Base-by-base conservation (phyloP, 768 basidiomycete genomes). In the Mycena galericulata region DNA sequence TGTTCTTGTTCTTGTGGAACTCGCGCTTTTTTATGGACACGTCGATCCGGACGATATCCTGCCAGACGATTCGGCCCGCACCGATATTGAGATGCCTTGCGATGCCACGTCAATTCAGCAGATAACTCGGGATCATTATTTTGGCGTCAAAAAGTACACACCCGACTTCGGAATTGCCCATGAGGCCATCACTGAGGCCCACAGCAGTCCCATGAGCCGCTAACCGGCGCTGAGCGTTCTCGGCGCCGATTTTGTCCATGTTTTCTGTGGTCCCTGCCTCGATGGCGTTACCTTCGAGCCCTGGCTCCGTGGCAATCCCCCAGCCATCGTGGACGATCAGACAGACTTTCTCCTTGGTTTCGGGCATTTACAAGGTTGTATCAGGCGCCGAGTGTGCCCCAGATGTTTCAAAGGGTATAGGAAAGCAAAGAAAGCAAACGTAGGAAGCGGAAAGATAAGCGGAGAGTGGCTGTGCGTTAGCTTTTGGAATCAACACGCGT, bases 131-230 rank as follows among this genome's bases (percentile, higher is more conserved):
- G 7, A 30, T 50, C 24, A 51, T 32, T 24, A n/a, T 34, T 38
- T 24, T 55, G 57, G n/a, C n/a, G 47, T 18, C 22, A 68, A 40
- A 62, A 34, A 82, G 8, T 15, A 43, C 93, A 65, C 75, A 96
- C 94, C 96, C 97, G 70, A 98, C 96, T 82, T 98, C 96, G 3
- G 96, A 97, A 83, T 98, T 97, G 18, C 96, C 97, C 97, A 98
- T 98, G 60, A 98, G 87, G 0, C 96, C 97, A 47, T 98, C 97
- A 74, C 85, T 94, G 61, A 98, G 85, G 1, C 96, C 96, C 7
- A 98, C 97, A 8, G 96, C 92, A n/a, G 94, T 85, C 14, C 96
- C 96, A 70, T 96, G 95, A 2, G 97, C 97, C 18, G 87, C 82
- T 22, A 98, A 86, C 17, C 87, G 86, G 53, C 92, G 87, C 74